Evolutionary conservation across 805 yeast genomes (phyloP).

Genomic region (Wickerhamiella musiphila): DNA sequence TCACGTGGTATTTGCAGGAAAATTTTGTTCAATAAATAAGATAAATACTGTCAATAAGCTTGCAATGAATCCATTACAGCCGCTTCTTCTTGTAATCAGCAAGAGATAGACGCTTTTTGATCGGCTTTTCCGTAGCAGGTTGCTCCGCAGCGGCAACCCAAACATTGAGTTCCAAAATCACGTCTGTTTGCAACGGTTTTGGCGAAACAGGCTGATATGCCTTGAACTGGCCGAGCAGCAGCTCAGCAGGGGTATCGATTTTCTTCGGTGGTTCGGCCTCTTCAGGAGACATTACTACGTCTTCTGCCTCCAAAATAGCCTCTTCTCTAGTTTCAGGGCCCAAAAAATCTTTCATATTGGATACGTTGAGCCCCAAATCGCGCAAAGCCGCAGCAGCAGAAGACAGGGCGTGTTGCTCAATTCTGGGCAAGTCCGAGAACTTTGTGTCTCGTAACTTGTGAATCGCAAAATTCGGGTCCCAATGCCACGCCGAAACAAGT

Average conservation of each 20-base stretch:
- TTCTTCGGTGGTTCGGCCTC: too few relatives aligned
- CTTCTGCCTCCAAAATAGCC: too few relatives aligned
- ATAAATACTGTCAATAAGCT: constrained; percentile 1
- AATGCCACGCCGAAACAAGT: constrained; percentile 69
- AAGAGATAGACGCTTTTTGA: constrained; percentile 11
- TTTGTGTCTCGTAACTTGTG: constrained; percentile 23
- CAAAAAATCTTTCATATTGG: too few relatives aligned
- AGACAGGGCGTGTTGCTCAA: constrained; percentile 1
- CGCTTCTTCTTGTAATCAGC: constrained; percentile 12
- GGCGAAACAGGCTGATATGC: neutral
- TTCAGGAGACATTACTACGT: too few relatives aligned
- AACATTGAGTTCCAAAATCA: constrained; percentile 4
- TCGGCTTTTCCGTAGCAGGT: neutral
- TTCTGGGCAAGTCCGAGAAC: neutral
- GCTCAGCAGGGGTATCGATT: too few relatives aligned
- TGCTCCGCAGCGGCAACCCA: constrained; percentile 5
- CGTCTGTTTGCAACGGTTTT: neutral
- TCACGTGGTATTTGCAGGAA: neutral
- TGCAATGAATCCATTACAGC: neutral
- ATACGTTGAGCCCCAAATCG: neutral
- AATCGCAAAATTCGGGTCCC: constrained; percentile 73
- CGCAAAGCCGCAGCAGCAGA: constrained; percentile 1
- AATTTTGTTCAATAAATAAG: neutral
- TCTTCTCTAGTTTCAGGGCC: too few relatives aligned
- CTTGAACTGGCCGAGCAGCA: constrained; percentile 1